A percentile compares a stretch with the other conserved stretches of the same genome.
phyloP scores from a whole-genome alignment of 2,329 filamentous ascomycete species.

The Emericellopsis cladophorae region DNA sequence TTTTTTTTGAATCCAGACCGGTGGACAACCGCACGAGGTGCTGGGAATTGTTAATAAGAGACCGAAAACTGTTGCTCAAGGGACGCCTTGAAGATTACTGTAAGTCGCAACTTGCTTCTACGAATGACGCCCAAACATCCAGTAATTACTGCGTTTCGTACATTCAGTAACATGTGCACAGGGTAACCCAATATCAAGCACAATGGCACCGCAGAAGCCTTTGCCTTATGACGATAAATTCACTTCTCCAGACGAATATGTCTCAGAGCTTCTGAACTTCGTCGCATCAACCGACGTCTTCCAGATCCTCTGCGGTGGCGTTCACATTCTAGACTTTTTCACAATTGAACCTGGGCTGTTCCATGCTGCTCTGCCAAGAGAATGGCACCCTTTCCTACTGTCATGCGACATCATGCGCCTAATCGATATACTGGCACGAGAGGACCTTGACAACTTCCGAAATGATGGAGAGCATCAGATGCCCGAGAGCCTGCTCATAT shows the following conservation, averaged over 20 bases:
- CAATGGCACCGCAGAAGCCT: constrained; percentile 27
- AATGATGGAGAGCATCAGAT: constrained; percentile 18
- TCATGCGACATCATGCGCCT: constrained; percentile 60
- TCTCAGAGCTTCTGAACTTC: constrained; percentile 67
- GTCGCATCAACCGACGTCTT: constrained; percentile 63
- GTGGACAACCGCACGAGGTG: too few relatives aligned
- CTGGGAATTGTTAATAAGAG: too few relatives aligned
- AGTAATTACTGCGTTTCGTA: too few relatives aligned
- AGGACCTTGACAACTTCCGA: constrained; percentile 44
- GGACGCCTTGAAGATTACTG: too few relatives aligned
- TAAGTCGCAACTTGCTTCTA: too few relatives aligned
- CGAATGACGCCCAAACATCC: too few relatives aligned
- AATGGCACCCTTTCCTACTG: constrained; percentile 74
- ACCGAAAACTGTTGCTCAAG: too few relatives aligned
- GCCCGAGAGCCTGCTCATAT: constrained; percentile 51
- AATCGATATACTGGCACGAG: constrained; percentile 68
- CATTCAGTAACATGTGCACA: not conserved
- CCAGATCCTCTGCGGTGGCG: constrained; percentile 85
- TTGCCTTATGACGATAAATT: constrained; percentile 65
- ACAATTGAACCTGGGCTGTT: constrained; percentile 77
- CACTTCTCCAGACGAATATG: constrained; percentile 59
- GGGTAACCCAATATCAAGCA: not conserved
- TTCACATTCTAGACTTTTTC: constrained; percentile 94
- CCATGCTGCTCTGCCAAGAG: constrained; percentile 56
- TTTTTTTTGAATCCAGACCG: too few relatives aligned